These are phyloP conservation scores for Sequoiadendron giganteum DNA, from an alignment of 75 land plant species.

Conservation along the genomic window DNA sequence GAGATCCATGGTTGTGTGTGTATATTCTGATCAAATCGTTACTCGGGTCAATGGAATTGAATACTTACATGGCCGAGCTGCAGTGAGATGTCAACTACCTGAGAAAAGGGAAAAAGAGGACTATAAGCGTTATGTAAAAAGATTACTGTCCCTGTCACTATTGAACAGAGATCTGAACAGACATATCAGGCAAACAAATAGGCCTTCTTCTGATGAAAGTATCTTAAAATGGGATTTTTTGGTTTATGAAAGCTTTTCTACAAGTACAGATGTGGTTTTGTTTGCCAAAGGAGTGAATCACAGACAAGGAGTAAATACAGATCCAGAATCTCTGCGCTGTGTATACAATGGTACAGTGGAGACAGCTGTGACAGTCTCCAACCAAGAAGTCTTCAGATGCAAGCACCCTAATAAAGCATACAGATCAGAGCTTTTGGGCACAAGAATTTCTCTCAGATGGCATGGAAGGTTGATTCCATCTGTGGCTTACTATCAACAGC, in stretches of 20 bases:
- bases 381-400: conserved; percentile 88
- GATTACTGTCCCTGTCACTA: neutral
- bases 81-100: neutral
- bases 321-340: conserved; percentile 37
- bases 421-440: conserved; percentile 1
- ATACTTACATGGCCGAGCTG: neutral
- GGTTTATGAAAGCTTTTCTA: conserved; percentile 59
- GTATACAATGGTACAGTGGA: conserved; percentile 45
- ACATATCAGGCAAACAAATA: neutral
- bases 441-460: conserved; percentile 18
- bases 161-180: neutral
- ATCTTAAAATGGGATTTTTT: conserved; percentile 38
- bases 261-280: conserved; percentile 60
- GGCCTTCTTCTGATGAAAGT: neutral
- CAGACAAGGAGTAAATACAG: conserved; percentile 23
- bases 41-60: conserved; percentile 3
- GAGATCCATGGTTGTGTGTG: neutral
- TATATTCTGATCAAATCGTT: neutral
- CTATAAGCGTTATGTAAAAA: neutral
- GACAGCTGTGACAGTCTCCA: conserved; percentile 48
- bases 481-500: conserved; percentile 26
- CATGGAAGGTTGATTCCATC: conserved; percentile 15
- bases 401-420: conserved; percentile 31
- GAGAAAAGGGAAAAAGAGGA: neutral
- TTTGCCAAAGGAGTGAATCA: conserved; percentile 75